Evolutionary conservation across 345 rosid genomes (phyloP), one percentile per base, ranked within the genome.

Genomic region (Eucalyptus grandis): DNA sequence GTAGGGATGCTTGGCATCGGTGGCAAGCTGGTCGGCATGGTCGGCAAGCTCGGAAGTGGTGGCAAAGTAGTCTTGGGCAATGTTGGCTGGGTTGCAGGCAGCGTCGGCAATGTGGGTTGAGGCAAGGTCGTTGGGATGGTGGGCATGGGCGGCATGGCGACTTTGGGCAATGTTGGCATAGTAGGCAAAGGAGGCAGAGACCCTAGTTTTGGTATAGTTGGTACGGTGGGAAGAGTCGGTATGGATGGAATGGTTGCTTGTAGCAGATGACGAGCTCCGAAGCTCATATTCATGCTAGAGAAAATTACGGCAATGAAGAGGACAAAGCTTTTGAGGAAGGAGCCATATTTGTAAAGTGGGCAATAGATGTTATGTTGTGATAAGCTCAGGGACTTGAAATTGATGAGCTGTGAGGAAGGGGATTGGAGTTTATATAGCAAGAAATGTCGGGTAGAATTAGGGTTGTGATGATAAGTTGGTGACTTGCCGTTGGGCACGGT

Each of bases 1-100:
- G 90, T 51, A 6, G 93, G 92, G 27, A 91, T 69, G 90, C 88
- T 91, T 47, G 94, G 91, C 8, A 90, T 81, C 3, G 91, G 90
- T 6, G 93, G 92, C 40, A 89, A 27, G 17, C 89, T 81, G 6
- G 92, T 91, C 27, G 81, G 62, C 49, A 37, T 72, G 37, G 80
- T 86, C 1, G 90, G 87, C 40, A 91, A 13, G 88, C 50, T 87
- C 1, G 87, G 90, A 54, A 91, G 89, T 13, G 92, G 91, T 11
- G 90, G 91, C 44, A 69, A 4, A 15, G 85, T 15, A 16, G 60
- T 17, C 19, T 69, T 81, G 16, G 90, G 92, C 49, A 89, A 8
- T 3, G 90, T 87, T 3, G 90, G 91, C 3, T 58, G 89, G 19
- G 89, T 43, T 49, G 87, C 4, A 16, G 65, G 89, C 21, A 88